A percentile compares a stretch with the other conserved stretches of the same genome.
Evolutionary conservation across 371 early-diverging fungal genomes (phyloP).

Genomic region (Mortierella sp.): DNA sequence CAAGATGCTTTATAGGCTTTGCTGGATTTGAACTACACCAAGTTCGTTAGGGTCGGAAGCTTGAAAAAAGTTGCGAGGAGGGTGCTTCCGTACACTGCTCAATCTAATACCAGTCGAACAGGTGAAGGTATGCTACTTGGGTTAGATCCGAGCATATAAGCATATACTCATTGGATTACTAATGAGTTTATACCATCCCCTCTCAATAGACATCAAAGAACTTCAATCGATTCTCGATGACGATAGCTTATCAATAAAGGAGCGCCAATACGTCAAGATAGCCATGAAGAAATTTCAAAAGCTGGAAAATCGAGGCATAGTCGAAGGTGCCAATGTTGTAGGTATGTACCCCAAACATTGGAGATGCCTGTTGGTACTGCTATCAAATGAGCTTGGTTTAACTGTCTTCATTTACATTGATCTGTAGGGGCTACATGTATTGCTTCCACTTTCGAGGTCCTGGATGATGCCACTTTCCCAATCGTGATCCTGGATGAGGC

Average conservation of each 20-base stretch:
- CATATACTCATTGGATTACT: not conserved
- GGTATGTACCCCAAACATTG: constrained; percentile 38
- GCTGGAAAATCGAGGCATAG: constrained; percentile 62
- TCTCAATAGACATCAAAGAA: constrained; percentile 74
- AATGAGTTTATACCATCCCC: not conserved
- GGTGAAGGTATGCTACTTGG: constrained; percentile 56
- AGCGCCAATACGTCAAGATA: constrained; percentile 67
- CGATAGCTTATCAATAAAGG: constrained; percentile 65
- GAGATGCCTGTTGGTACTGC: not conserved
- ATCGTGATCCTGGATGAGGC: constrained; percentile 92
- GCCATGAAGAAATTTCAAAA: constrained; percentile 76
- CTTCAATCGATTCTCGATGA: constrained; percentile 79
- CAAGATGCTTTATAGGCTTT: constrained; percentile 49
- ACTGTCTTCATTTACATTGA: not conserved
- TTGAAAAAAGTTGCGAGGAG: constrained; percentile 82
- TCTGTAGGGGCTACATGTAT: constrained; percentile 78
- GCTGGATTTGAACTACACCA: constrained; percentile 77
- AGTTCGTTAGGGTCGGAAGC: constrained; percentile 90
- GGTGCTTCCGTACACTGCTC: constrained; percentile 77
- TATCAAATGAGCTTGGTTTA: not conserved
- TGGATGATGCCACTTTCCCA: constrained; percentile 70
- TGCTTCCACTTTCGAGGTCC: constrained; percentile 80
- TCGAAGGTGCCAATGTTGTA: constrained; percentile 72
- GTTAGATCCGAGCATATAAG: not conserved
- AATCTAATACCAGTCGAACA: constrained; percentile 63